Evolutionary conservation across 331 rosid genomes (phyloP), one percentile per base, ranked within the genome.

Genomic region (Cydonia oblonga): DNA sequence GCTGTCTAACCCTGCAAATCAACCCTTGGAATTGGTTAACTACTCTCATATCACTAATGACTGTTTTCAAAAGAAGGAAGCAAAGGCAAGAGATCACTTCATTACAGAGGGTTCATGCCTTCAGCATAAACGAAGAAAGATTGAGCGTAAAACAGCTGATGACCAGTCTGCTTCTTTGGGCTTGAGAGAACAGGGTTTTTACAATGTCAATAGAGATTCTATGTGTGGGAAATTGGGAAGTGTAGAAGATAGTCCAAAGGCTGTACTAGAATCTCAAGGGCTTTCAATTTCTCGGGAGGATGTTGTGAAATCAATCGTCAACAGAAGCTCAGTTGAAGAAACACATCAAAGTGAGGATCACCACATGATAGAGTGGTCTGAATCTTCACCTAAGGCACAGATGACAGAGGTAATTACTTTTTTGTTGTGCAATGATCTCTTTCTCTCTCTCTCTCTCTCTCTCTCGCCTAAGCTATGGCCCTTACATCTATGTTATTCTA

Each of bases 91-190:
- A 46, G 63, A 59, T 65, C 52, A 72, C 67, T 67, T 76, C 70
- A 80, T 75, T 79, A 32, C 74, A 77, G 86, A 81, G 71, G 81
- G 70, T 73, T 83, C 82, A 16, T 62, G 64, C 64, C 71, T 83
- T 81, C 85, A 72, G 69, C 80, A 68, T 29, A 88, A 91, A 69
- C 86, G 84, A 78, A 86, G 86, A 77, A 87, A 83, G 83, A 76
- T 66, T 73, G 90, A 79, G 22, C 44, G 11, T 40, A 38, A 19
- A 40, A 72, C 13, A 26, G 22, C 2, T 60, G 58, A 59, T 26
- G 59, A 42, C 72, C 78, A 62, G 42, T 68, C 81, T 62, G 65
- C 80, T 70, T 78, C 89, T 65, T 74, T 75, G n/a, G 68, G 56
- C 66, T 62, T 58, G 24, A 22, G 40, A 77, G 87, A 84, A 81